A percentile compares a stretch with the other conserved stretches of the same genome.
phyloP scores from a whole-genome alignment of 371 early-diverging fungal species.

The Catenaria anguillulae region DNA sequence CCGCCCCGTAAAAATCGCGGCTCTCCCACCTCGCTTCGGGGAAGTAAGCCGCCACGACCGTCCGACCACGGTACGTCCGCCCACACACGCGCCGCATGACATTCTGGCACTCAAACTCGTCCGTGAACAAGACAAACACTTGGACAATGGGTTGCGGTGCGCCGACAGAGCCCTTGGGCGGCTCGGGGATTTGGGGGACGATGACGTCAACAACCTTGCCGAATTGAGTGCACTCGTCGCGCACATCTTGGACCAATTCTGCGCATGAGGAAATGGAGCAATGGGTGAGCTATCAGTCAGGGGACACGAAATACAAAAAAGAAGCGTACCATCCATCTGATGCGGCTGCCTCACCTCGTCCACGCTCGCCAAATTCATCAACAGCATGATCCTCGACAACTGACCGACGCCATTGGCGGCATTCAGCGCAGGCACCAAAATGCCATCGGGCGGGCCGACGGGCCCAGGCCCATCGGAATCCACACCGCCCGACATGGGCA shows the following conservation, averaged over 20 bases:
- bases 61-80: conserved; percentile 82
- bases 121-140: conserved; percentile 67
- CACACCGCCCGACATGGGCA: not conserved
- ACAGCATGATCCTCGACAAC: conserved; percentile 42
- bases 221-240: conserved; percentile 75
- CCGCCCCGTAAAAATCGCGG: conserved; percentile 1
- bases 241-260: conserved; percentile 84
- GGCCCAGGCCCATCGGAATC: not conserved
- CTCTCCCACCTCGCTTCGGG: conserved; percentile 31
- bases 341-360: conserved; percentile 76
- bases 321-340: conserved; percentile 64
- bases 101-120: conserved; percentile 34
- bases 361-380: conserved; percentile 87
- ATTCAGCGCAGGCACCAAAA: not conserved
- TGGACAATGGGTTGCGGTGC: conserved; percentile 60
- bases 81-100: conserved; percentile 83
- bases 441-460: conserved; percentile 6
- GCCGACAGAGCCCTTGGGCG: not conserved
- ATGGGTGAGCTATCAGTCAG: not conserved
- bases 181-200: conserved; percentile 42
- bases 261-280: not conserved
- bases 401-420: conserved; percentile 6
- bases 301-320: conserved; percentile 3
- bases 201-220: conserved; percentile 58
- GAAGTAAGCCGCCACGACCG: conserved; percentile 76